These are phyloP conservation scores for Trametopsis cervina DNA, from an alignment of 768 basidiomycete genomes.

Conservation along the genomic window DNA sequence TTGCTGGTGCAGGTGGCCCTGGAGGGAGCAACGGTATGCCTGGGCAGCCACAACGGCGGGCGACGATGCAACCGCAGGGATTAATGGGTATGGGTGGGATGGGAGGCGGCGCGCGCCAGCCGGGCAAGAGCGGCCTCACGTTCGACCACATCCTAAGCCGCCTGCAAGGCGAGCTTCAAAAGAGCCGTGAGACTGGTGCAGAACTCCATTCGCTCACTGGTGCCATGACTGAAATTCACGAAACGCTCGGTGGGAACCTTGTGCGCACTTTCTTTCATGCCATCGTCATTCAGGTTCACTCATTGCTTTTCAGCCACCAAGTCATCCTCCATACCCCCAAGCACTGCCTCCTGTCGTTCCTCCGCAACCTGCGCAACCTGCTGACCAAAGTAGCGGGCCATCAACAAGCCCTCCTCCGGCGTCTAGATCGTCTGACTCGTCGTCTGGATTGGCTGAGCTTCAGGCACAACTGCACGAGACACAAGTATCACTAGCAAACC, in stretches of 20 bases:
- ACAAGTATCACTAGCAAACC: conserved; percentile 64
- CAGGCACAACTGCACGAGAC: conserved; percentile 83
- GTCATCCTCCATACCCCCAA: conserved; percentile 46
- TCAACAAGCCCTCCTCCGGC: conserved; percentile 22
- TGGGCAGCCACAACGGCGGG: conserved; percentile 40
- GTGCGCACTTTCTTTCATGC: conserved; percentile 30
- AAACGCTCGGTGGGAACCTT: conserved; percentile 78
- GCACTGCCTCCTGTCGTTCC: conserved; percentile 6
- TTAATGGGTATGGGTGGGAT: conserved; percentile 70
- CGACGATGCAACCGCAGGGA: conserved; percentile 51
- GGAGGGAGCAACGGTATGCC: conserved; percentile 17
- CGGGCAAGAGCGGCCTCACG: conserved; percentile 79
- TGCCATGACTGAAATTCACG: conserved; percentile 86
- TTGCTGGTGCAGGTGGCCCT: conserved; percentile 29
- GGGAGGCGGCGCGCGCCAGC: conserved; percentile 62
- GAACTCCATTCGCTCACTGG: conserved; percentile 74
- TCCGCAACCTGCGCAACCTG: conserved; percentile 10
- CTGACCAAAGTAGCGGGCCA: conserved; percentile 13
- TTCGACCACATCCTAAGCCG: conserved; percentile 90
- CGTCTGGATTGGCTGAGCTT: conserved; percentile 50
- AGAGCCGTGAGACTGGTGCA: conserved; percentile 87
- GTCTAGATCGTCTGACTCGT: conserved; percentile 17
- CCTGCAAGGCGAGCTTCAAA: conserved; percentile 90
- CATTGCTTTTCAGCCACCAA: conserved; percentile 21
- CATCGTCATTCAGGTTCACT: neutral